Base-by-base conservation (phyloP, 192 early-diverging fungal species). In the Pilaira anomala region DNA sequence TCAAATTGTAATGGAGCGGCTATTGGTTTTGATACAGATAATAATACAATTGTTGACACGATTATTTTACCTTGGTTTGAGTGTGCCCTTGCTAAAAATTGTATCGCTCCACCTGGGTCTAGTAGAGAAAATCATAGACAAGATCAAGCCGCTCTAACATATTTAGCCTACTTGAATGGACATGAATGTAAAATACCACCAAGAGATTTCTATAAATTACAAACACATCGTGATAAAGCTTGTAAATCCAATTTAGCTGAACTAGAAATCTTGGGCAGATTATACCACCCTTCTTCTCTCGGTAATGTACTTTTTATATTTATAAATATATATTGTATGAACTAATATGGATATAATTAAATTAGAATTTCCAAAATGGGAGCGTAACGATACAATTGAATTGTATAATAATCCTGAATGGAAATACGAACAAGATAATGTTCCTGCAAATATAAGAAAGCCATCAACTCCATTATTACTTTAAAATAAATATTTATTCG, bases 31-130 rank as follows among this genome's bases (percentile, higher is more conserved):
- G 77, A 83, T 65, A 59, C 76, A 0, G 52, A 73, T 18, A 69
- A 70, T 36, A 42, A 65, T 28, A 53, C 63, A 1, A 68, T 82
- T 26, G 69, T 75, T 7, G 62, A 74, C 30, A 67, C 68, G 9
- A 54, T 83, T 7, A 66, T 83, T 26, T 39, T 58, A 22, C 71
- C 74, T 16, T 83, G 79, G 79, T 78, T 72, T 36, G 59, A 68
- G 1, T 84, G 79, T 64, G 80, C 71, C 11, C 21, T 64, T 2
- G 59, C 51, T 41, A 76, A 79, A 49, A 53, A 55, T 0, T 83
- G 82, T 55, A 81, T 84, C 21, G 82, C 82, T 1, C 82, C 82
- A n/a, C 42, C 46, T 41, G 82, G 82, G 3, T 80, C 79, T 12
- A 71, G 62, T 36, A 56, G 82, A 12, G 41, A 54, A 19, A 83